Evolutionary conservation across 1,139 yeast genomes (phyloP).

Genomic region (Saccharomyces uvarum): DNA sequence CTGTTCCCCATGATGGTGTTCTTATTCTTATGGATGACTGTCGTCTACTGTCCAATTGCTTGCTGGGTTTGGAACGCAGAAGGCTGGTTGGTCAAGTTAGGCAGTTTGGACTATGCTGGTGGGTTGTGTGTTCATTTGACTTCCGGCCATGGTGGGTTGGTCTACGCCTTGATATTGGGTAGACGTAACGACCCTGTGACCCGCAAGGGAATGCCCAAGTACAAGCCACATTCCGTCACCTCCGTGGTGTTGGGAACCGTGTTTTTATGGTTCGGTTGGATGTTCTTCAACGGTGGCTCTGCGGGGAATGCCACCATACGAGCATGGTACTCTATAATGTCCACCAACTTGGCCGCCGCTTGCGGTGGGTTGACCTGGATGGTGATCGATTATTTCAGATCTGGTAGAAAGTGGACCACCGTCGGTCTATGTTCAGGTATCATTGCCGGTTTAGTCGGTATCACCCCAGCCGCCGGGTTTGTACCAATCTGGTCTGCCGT

Average conservation of each 20-base stretch:
- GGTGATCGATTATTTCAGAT: slow-evolving; percentile 82
- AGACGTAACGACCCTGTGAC: slow-evolving; percentile 82
- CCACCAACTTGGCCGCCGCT: slow-evolving; percentile 89
- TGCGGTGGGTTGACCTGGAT: slow-evolving; percentile 90
- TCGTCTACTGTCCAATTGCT: slow-evolving; percentile 90
- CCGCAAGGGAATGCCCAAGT: slow-evolving; percentile 64
- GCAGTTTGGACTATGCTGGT: slow-evolving; percentile 92
- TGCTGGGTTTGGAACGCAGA: slow-evolving; percentile 94
- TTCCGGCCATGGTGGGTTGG: slow-evolving; percentile 90
- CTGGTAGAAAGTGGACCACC: slow-evolving; percentile 88
- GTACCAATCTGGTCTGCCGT: slow-evolving; percentile 87
- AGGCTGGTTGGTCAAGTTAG: slow-evolving; percentile 81
- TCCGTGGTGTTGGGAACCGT: slow-evolving; percentile 89
- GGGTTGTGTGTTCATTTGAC: slow-evolving; percentile 97
- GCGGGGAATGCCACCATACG: slow-evolving; percentile 87
- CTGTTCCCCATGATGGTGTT: slow-evolving; percentile 93
- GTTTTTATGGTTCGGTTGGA: slow-evolving; percentile 97
- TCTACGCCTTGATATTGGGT: slow-evolving; percentile 85
- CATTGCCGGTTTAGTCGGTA: slow-evolving; percentile 89
- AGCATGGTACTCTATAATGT: slow-evolving; percentile 87
- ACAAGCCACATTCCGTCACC: slow-evolving; percentile 85
- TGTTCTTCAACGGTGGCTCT: slow-evolving; percentile 96
- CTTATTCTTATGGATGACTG: slow-evolving; percentile 88
- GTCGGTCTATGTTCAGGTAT: slow-evolving; percentile 92
- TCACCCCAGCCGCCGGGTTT: slow-evolving; percentile 95